Conservation (phyloP, 2,329 filamentous ascomycete genomes). For the Monosporascus sp. region DNA sequence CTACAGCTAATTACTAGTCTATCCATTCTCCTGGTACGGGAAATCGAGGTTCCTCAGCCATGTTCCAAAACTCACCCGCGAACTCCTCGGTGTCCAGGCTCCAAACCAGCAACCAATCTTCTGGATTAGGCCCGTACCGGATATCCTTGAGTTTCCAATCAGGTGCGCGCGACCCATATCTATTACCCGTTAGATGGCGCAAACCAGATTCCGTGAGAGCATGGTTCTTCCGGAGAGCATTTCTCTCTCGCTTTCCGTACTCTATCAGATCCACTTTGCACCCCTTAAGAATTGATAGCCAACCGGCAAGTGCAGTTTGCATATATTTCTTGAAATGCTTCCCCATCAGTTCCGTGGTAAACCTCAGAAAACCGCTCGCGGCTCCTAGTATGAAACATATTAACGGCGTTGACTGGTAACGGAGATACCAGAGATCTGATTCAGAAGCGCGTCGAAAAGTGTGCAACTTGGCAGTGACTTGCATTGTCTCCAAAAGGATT, state of each 20-base stretch:
- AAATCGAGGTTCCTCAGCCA: not conserved
- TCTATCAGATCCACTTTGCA: not conserved
- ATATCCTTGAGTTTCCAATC: not conserved
- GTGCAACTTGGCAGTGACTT: not conserved
- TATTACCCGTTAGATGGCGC: rapidly evolving
- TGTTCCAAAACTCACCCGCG: not conserved
- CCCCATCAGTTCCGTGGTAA: rapidly evolving
- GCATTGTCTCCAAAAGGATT: not conserved
- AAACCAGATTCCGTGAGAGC: no score
- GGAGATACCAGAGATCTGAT: not conserved
- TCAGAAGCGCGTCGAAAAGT: not conserved
- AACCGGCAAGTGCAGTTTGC: not conserved
- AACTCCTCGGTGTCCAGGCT: not conserved
- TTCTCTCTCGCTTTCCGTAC: not conserved
- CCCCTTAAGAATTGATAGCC: not conserved
- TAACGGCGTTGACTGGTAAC: not conserved
- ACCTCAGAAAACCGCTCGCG: rapidly evolving
- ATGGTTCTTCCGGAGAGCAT: not conserved
- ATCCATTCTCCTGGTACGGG: not conserved
- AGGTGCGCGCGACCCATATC: rapidly evolving
- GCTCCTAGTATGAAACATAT: not conserved
- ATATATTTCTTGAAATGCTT: not conserved
- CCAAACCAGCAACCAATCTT: not conserved
- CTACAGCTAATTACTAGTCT: not conserved
- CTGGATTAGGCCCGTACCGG: not conserved